Evolutionary conservation across 352 stramenopile genomes (phyloP).

Genomic region (Achlya hypogyna): DNA sequence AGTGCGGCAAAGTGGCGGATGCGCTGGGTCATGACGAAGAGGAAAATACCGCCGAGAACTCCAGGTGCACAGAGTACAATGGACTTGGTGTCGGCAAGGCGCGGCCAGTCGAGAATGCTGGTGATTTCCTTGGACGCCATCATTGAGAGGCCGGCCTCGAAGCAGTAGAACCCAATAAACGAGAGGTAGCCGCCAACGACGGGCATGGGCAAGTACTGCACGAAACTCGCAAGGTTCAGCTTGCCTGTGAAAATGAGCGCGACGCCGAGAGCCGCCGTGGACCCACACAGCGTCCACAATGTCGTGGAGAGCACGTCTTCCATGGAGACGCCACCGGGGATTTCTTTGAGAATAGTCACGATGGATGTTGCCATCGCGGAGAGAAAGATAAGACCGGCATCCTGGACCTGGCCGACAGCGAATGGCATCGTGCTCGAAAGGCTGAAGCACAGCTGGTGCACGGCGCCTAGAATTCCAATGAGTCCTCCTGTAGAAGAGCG

Average conservation of each 20-base stretch:
- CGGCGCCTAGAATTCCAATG: slow-evolving; percentile 28
- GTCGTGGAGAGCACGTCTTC: slow-evolving; percentile 87
- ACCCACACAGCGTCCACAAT: slow-evolving; percentile 88
- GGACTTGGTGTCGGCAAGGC: slow-evolving; percentile 57
- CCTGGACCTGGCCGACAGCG: slow-evolving; percentile 96
- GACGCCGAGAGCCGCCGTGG: slow-evolving; percentile 88
- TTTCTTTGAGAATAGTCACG: slow-evolving; percentile 46
- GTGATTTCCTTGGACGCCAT: slow-evolving; percentile 89
- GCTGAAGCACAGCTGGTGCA: slow-evolving; percentile 80
- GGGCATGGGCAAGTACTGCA: slow-evolving; percentile 95
- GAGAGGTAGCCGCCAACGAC: slow-evolving; percentile 98
- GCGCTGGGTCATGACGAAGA: slow-evolving; percentile 78
- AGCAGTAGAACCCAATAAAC: slow-evolving; percentile 90
- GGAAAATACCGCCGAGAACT: slow-evolving; percentile 62
- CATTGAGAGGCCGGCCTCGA: slow-evolving; percentile 71
- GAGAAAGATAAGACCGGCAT: slow-evolving; percentile 98
- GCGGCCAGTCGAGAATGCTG: slow-evolving; percentile 70
- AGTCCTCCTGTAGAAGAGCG: background rate
- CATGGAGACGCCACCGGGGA: slow-evolving; percentile 28
- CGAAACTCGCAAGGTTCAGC: slow-evolving; percentile 90
- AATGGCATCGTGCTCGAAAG: slow-evolving; percentile 92
- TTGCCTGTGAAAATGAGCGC: slow-evolving; percentile 92
- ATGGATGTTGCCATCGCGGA: slow-evolving; percentile 90
- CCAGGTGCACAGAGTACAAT: slow-evolving; percentile 80
- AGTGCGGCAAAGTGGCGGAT: slow-evolving; percentile 77